phyloP scores from a whole-genome alignment of 164 flowering plant genomes.

The Macadamia tetraphylla region DNA sequence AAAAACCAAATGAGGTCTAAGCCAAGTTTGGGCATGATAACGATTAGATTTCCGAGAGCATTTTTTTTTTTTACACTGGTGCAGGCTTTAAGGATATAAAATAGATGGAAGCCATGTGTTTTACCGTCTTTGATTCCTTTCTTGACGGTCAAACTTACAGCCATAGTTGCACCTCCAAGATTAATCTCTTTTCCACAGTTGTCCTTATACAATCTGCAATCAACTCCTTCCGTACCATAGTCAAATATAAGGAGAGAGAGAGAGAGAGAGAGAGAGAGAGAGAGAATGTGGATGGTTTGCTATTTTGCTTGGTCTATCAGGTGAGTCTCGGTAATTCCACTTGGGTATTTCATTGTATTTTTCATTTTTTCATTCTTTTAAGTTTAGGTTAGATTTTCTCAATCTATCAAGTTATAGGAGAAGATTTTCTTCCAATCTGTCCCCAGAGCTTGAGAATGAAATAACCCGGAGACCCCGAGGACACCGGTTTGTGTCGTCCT shows the following conservation, averaged over 20 bases:
- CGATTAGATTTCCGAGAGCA: slow-evolving; percentile 31
- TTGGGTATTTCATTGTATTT: background rate
- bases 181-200: slow-evolving; percentile 16
- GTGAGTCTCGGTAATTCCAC: no score
- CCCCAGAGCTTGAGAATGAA: slow-evolving; percentile 32
- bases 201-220: slow-evolving; percentile 5
- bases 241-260: background rate
- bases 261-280: background rate
- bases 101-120: slow-evolving; percentile 39
- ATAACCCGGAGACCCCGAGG: slow-evolving; percentile 39
- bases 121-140: slow-evolving; percentile 52
- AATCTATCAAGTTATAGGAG: no score
- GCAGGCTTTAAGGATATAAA: slow-evolving; percentile 33
- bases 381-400: no score
- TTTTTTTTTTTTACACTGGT: slow-evolving; percentile 23
- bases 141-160: slow-evolving; percentile 61
- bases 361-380: no score
- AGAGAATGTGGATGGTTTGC: background rate
- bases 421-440: slow-evolving; percentile 36
- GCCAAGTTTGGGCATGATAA: slow-evolving; percentile 22
- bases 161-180: slow-evolving; percentile 33
- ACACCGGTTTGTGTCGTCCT: slow-evolving; percentile 63
- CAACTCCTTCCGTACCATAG: background rate
- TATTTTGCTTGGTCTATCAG: background rate
- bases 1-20: background rate